These are phyloP conservation scores for Buxus sempervirens DNA, from an alignment of 164 flowering plant genomes.

Conservation along the genomic window DNA sequence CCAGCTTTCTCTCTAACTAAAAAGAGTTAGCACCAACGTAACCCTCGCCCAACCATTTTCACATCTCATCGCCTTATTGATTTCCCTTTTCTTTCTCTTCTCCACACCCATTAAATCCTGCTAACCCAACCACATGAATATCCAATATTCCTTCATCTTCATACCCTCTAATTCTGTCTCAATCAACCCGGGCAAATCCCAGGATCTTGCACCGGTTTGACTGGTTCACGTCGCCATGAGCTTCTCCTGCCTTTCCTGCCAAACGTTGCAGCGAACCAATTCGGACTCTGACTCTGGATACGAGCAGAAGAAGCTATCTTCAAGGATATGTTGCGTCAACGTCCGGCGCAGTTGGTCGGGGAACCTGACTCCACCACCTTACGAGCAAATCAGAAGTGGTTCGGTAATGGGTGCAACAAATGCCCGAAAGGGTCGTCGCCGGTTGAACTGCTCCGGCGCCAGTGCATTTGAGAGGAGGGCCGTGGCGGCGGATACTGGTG, in stretches of 20 bases:
- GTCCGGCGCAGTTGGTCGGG: constrained; percentile 56
- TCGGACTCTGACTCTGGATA: constrained; percentile 11
- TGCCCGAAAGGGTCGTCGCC: constrained; percentile 22
- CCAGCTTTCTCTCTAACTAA: background rate
- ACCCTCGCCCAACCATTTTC: background rate
- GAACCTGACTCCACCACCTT: constrained; percentile 25
- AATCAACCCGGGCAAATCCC: background rate
- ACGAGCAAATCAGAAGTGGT: constrained; percentile 14
- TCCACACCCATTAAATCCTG: background rate
- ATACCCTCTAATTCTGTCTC: background rate
- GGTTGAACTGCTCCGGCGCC: constrained; percentile 15
- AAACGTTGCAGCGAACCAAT: constrained; percentile 20
- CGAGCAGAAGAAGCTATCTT: background rate
- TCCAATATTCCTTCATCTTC: background rate
- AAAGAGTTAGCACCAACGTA: background rate
- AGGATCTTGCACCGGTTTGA: background rate
- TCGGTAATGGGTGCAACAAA: constrained; percentile 3
- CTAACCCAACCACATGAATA: background rate
- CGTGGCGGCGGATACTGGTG: background rate
- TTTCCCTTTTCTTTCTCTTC: background rate
- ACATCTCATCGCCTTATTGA: background rate
- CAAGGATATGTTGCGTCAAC: constrained; percentile 5
- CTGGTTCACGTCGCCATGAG: constrained; percentile 3
- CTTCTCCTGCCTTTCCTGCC: constrained; percentile 22
- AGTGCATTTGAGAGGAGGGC: constrained; percentile 2